Evolutionary conservation across 2,329 filamentous ascomycete genomes (phyloP), one percentile per base, ranked within the genome.

Genomic region (Pseudogymnoascus sp.): DNA sequence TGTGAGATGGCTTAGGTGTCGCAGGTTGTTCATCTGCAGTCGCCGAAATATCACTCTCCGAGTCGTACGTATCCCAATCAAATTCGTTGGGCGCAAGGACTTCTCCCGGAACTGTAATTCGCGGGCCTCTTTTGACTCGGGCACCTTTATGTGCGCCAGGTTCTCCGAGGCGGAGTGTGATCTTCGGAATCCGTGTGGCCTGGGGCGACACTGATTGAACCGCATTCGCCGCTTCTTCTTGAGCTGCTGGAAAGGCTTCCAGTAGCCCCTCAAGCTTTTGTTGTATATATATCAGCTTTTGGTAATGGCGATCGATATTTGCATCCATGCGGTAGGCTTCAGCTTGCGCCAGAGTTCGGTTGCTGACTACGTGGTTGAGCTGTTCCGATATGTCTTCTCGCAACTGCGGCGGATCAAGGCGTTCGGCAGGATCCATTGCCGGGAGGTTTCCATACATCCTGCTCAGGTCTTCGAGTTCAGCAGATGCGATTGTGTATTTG

Each of bases 11-110:
- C 61, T 67, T 65, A n/a, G 69, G 68, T 54, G 69, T 69, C 23
- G 66, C 51, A 7, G 68, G 65, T 21, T 81, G 82, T 34, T 70
- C 68, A 21, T 68, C 69, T 3, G 71, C 69, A n/a, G 70, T 70
- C 4, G 67, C 66, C 62, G 45, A 69, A 19, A 57, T 60, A 60
- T 71, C 72, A 16, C 62, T 68, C 7, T 69, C 71, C 7, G 72
- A 70, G 57, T 77, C 83, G 65, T 81, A 84, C 0, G 80, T 78
- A 62, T 86, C 84, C 71, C 85, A 86, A 65, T 86, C 84, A 23
- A 87, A 75, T 63, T 88, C 85, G 69, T 87, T 87, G 0, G 85
- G 85, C 1, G 85, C 85, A 57, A 88, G 77, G 7, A 88, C 85
- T 71, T 88, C 85, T 51, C 85, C 85, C 1, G 85, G 85, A 10